phyloP scores from a whole-genome alignment of 2,329 filamentous ascomycete species.

The Fusarium napiforme region DNA sequence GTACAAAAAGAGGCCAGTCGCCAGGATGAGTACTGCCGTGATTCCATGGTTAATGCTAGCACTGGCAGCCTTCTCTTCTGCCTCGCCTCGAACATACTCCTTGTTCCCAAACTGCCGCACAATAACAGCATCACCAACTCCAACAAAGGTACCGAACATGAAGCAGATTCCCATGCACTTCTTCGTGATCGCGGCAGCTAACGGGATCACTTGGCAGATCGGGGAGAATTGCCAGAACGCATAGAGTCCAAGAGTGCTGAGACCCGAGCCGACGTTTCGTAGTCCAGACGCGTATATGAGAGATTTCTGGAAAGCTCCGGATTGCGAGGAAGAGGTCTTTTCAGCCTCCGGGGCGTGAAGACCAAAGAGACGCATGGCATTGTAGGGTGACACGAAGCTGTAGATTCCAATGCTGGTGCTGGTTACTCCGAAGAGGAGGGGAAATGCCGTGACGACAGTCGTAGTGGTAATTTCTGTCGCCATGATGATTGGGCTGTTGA shows the following conservation, averaged over 20 bases:
- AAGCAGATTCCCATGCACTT: slow-evolving; percentile 29
- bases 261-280: slow-evolving; percentile 12
- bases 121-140: slow-evolving; percentile 26
- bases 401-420: slow-evolving; percentile 27
- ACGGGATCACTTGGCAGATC: slow-evolving; percentile 2
- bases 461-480: neutral
- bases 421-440: slow-evolving; percentile 20
- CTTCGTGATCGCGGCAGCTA: neutral
- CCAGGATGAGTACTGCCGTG: slow-evolving; percentile 6
- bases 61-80: slow-evolving; percentile 1
- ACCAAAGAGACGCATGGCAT: slow-evolving; percentile 21
- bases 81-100: slow-evolving; percentile 5
- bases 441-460: slow-evolving; percentile 12
- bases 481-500: neutral
- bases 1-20: slow-evolving; percentile 26
- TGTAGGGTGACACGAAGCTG: slow-evolving; percentile 26
- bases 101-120: slow-evolving; percentile 22
- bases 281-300: slow-evolving; percentile 21
- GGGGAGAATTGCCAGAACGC: slow-evolving; percentile 32
- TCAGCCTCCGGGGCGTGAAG: neutral
- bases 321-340: neutral
- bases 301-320: slow-evolving; percentile 22
- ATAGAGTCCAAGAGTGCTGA: slow-evolving; percentile 23
- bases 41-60: slow-evolving; percentile 27
- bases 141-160: slow-evolving; percentile 21